These are phyloP conservation scores for Sclerotinia nivalis DNA, from an alignment of 2,329 filamentous ascomycete species.

Conservation along the genomic window DNA sequence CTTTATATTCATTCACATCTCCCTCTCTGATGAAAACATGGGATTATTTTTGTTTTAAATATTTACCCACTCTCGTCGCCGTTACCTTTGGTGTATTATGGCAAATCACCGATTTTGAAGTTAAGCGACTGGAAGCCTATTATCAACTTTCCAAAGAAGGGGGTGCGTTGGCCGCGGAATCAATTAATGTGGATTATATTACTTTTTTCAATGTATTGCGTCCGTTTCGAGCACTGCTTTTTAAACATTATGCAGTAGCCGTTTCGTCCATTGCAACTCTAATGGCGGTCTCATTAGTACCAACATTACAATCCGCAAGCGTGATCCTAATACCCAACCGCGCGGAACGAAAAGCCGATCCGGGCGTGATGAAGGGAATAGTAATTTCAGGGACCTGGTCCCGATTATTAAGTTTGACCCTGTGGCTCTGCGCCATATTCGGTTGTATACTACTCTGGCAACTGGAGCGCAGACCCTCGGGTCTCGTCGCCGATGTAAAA, in stretches of 20 bases:
- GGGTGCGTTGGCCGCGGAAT: conserved; percentile 63
- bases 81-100: conserved; percentile 65
- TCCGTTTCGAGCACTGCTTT: conserved; percentile 61
- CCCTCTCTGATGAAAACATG: conserved; percentile 53
- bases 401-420: conserved; percentile 57
- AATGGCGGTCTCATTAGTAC: conserved; percentile 67
- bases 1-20: conserved; percentile 48
- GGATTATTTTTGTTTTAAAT: conserved; percentile 63
- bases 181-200: conserved; percentile 66
- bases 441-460: conserved; percentile 60
- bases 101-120: conserved; percentile 66
- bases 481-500: conserved; percentile 66
- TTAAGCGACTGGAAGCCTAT: conserved; percentile 66
- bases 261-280: conserved; percentile 65
- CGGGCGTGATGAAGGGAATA: conserved; percentile 53
- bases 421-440: conserved; percentile 58
- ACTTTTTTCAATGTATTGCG: conserved; percentile 66
- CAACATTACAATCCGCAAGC: conserved; percentile 65
- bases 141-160: conserved; percentile 63
- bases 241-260: conserved; percentile 67
- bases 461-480: conserved; percentile 63
- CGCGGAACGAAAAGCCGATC: conserved; percentile 46
- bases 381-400: conserved; percentile 60
- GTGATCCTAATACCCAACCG: conserved; percentile 58
- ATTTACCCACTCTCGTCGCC: conserved; percentile 60